These are phyloP conservation scores for Solanum dulcamara DNA, from an alignment of 257 asterid genomes.

Conservation along the genomic window DNA sequence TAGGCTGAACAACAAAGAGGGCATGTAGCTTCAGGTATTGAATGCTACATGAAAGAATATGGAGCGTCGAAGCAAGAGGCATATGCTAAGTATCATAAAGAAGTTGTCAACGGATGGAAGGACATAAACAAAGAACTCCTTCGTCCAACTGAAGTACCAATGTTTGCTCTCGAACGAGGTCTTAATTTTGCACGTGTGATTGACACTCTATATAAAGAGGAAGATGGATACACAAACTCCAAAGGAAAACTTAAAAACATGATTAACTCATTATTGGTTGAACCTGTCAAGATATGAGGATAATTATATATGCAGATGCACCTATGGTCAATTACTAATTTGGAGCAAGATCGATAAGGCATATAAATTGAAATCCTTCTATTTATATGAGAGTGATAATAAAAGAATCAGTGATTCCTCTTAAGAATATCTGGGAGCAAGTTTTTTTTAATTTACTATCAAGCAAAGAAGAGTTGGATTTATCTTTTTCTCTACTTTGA, in stretches of 20 bases:
- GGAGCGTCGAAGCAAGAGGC: background rate
- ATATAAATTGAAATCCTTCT: no score
- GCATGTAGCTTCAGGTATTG: background rate
- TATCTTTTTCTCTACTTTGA: no score
- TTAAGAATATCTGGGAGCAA: no score
- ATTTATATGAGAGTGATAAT: no score
- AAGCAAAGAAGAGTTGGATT: no score
- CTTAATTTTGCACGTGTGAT: background rate
- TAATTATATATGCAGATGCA: background rate
- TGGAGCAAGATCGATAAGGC: background rate
- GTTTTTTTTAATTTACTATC: no score
- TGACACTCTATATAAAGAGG: background rate
- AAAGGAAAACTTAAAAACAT: background rate
- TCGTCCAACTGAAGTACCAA: background rate
- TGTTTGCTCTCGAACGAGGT: background rate
- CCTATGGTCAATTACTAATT: background rate
- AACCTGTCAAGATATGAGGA: background rate
- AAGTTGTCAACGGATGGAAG: background rate
- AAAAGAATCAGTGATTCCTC: no score
- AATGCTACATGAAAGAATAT: background rate
- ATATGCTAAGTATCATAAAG: background rate
- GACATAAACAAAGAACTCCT: background rate
- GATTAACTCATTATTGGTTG: background rate
- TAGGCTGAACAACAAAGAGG: background rate
- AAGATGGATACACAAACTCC: background rate